A percentile compares a stretch with the other conserved stretches of the same genome.
These are phyloP conservation scores for Kalanchoe fedtschenkoi DNA, from an alignment of 164 flowering plant species.

Conservation along the genomic window DNA sequence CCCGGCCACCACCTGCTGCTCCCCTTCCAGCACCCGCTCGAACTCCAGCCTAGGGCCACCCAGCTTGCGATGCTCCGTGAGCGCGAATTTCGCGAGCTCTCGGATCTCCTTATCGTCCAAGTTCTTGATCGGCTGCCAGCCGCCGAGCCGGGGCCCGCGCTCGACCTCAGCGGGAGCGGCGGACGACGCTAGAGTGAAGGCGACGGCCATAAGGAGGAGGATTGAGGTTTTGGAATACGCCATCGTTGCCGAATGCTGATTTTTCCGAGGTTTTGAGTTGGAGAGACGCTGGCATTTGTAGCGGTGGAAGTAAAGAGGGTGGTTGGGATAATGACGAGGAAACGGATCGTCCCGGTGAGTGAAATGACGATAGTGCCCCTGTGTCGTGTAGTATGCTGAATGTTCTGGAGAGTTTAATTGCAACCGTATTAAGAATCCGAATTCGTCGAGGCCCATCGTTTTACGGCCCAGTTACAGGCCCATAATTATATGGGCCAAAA, in stretches of 20 bases:
- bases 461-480: no score
- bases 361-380: background rate
- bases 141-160: conserved; percentile 4
- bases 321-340: background rate
- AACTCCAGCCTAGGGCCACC: background rate
- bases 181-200: background rate
- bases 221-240: background rate
- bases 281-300: no score
- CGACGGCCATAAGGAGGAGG: background rate
- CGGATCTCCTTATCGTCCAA: conserved; percentile 10
- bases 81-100: conserved; percentile 15
- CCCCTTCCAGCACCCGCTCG: conserved; percentile 4
- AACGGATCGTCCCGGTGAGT: background rate
- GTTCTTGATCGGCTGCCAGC: conserved; percentile 8
- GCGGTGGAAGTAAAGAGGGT: background rate
- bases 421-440: no score
- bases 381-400: no score
- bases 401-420: no score
- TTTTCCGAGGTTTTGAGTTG: background rate
- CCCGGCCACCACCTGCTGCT: conserved; percentile 11
- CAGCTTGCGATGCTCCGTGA: conserved; percentile 12
- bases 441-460: no score
- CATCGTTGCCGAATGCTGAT: background rate
- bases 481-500: no score
- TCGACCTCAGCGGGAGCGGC: background rate